Base-by-base conservation (phyloP, 208 protist genomes). In the Trichomonas vaginalis region DNA sequence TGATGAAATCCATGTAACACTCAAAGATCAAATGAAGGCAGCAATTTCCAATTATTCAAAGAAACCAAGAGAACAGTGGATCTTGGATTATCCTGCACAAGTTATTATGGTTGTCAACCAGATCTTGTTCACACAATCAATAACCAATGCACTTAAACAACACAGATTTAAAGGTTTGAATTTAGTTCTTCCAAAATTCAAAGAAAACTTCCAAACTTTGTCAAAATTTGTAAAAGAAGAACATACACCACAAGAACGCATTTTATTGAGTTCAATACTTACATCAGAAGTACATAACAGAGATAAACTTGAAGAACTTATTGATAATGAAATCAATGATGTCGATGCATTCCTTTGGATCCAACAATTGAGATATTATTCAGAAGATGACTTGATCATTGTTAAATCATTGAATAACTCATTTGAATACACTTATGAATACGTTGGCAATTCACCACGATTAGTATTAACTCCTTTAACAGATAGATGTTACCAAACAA, bases 361-460 rank as follows among this genome's bases (percentile, higher is more conserved):
- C 32, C 97, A 98, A 82, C 98, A 99, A 97, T 97, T 99, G 82
- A 97, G 98, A 37, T 99, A 99, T 97, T 99, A 99, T 97, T 99
- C 98, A 98, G 98, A 96, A 39, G 61, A 97, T 62, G 46, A 80
- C 12, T 37, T 40, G 95, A 40, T 96, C 12, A 96, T 97, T 45
- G 95, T 97, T 0, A 61, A 90, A 56, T 96, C 96, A 96, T 95
- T 97, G 8, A 96, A 97, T 35, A 86, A 95, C 39, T 48, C 48
- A 10, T 97, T 95, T 49, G 95, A 95, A 6, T 97, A 97, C 79
- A 83, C 96, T 23, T 97, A 97, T 92, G 97, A 97, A 96, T 97
- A 97, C 70, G 87, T 97, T 10, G 97, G 97, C 42, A 97, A 97
- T 86, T 97, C 97, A 47, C n/a, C 95, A 40, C 95, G 97, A 42